Base-by-base conservation (phyloP, 257 asterid genomes). In the Thymus quinquecostatus region DNA sequence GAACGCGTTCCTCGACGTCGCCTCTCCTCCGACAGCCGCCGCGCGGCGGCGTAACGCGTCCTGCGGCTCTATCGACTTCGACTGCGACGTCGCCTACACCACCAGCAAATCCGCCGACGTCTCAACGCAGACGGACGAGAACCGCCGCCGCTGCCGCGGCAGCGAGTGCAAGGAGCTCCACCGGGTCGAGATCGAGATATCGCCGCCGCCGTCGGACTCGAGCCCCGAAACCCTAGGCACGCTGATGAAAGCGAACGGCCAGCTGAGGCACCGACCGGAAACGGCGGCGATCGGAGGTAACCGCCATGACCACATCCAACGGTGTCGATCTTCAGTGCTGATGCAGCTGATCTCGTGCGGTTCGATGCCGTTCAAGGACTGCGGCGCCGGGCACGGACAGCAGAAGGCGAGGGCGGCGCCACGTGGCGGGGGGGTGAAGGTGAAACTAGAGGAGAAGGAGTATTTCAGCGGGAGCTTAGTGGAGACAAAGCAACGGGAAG, bases 291-390 rank as follows among this genome's bases (percentile, higher is more conserved):
- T 5, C 3, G 59, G 43, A 64, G 47, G 47, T 1, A 2, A 11
- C 8, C 28, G 9, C 4, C 33, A 14, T 9, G 78, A 57, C 3
- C 57, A 77, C 58, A 32, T 76, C 12, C 67, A 80, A 47, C 82
- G 75, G 73, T 49, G 72, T 5, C 86, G 78, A 60, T 59, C 92
- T 48, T 89, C 97, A 2, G 91, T 85, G 36, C 77, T 89, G 74
- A 86, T 84, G 96, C 96, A 92, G 74, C 50, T 92, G 50, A 70
- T 92, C 14, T 81, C 92, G 4, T 89, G 98, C 81, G 95, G 97
- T 30, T 79, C 98, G 4, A 72, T 81, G 30, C 81, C 92, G 71
- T 85, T 89, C 68, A 82, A 63, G 78, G 93, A 86, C 75, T 89
- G 95, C 47, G 89, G 92, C 62, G 80, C 92, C 21, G 83, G 84